A percentile compares a stretch with the other conserved stretches of the same genome.
phyloP scores from a whole-genome alignment of 2,329 filamentous ascomycete species.

The Venturia oleaginea region DNA sequence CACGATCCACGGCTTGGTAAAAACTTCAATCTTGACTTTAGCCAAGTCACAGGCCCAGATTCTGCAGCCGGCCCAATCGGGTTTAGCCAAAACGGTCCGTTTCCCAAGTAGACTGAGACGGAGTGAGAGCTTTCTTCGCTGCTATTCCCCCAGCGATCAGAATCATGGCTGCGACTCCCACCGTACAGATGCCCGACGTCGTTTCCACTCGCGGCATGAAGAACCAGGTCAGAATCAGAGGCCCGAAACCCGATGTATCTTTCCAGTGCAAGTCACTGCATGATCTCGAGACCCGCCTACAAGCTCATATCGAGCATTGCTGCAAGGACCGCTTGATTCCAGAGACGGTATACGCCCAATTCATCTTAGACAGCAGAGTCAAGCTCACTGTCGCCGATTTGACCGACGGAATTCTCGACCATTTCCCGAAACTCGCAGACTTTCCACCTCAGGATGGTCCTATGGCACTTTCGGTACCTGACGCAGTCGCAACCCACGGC shows the following conservation, averaged over 20 bases:
- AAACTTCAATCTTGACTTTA: too few relatives aligned
- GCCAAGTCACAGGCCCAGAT: too few relatives aligned
- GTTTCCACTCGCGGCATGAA: conserved; percentile 12
- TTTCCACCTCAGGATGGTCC: neutral
- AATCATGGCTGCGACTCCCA: neutral
- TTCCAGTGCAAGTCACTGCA: conserved; percentile 12
- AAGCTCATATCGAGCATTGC: conserved; percentile 4
- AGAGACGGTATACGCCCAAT: conserved; percentile 12
- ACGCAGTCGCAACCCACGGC: conserved; percentile 13
- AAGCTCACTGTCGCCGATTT: conserved; percentile 3
- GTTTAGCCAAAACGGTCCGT: too few relatives aligned
- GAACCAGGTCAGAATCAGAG: conserved; percentile 13
- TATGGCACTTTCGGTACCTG: conserved; percentile 9
- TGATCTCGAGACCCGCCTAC: conserved; percentile 8
- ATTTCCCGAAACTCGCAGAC: conserved; percentile 2
- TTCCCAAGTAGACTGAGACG: too few relatives aligned
- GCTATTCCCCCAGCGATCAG: neutral
- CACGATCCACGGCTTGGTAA: too few relatives aligned
- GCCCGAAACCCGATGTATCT: conserved; percentile 11
- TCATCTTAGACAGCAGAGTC: conserved; percentile 12
- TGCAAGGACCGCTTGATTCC: conserved; percentile 3
- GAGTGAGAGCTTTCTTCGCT: too few relatives aligned
- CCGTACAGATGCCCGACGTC: neutral
- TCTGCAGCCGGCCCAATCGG: too few relatives aligned
- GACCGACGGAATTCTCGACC: conserved; percentile 6